Base-by-base conservation (phyloP, 768 basidiomycete species). In the Kwoniella sp. region DNA sequence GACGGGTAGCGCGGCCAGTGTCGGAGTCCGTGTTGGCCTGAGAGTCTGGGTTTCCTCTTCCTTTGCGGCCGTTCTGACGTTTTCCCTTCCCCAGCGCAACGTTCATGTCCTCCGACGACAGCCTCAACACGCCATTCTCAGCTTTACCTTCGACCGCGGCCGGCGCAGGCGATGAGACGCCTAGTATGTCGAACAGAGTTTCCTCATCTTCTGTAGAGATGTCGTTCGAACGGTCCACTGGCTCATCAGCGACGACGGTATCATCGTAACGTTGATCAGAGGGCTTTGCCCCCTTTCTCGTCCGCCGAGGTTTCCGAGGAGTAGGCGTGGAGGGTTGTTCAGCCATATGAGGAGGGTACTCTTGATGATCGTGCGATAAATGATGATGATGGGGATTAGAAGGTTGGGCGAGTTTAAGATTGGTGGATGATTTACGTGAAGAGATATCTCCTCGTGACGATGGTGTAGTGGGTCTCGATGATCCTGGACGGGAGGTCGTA, bases 281-380 rank as follows among this genome's bases (percentile, higher is more conserved):
- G 24, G 62, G 36, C 36, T 58, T 57, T n/a, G 37, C 56, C 15
- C 55, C 55, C 21, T 25, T 47, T 19, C 57, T 27, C 5, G 55
- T 29, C 21, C 51, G 36, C 15, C 57, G 49, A 25, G 63, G 17
- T 37, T 64, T 64, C 33, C 40, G 53, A 10, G 58, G 64, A 33
- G 58, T 65, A 22, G 64, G 64, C 8, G 64, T 65, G 9, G 64
- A 10, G n/a, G 64, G 54, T 46, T 64, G 63, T n/a, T 64, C 50
- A 10, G 57, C 21, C 56, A 59, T 58, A 0, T 29, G 17, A 37
- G 51, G 17, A 37, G 51, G 24, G 17, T 44, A 37, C 24, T 36
- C 25, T 44, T 37, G 55, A 24, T 22, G 55, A 47, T 48, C 10
- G 8, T 44, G 40, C 17, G 40, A 19, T 6, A 15, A 10, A 4